These are phyloP conservation scores for Sporisorium sorghi DNA, from an alignment of 1,284 basidiomycete species.

Conservation along the genomic window DNA sequence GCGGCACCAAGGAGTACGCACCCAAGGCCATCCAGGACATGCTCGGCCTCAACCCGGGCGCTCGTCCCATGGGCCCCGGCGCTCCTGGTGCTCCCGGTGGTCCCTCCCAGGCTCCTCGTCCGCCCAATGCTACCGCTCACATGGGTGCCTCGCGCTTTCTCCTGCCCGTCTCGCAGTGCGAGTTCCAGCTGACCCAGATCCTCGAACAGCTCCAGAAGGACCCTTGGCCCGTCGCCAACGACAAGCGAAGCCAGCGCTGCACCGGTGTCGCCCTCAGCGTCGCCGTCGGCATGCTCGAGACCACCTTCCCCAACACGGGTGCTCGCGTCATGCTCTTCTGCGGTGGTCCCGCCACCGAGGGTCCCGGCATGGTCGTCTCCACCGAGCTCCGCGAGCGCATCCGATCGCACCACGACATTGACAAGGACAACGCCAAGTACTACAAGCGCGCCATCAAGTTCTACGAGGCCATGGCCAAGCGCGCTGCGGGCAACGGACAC, in stretches of 20 bases:
- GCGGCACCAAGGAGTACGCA: conserved; percentile 97
- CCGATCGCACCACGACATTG: conserved; percentile 98
- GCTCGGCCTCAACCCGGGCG: conserved; percentile 81
- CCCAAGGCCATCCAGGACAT: conserved; percentile 98
- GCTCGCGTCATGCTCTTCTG: conserved; percentile 96
- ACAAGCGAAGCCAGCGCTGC: conserved; percentile 93
- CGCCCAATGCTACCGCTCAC: conserved; percentile 75
- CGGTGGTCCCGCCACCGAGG: conserved; percentile 96
- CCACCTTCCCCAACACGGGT: conserved; percentile 94
- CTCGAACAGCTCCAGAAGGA: conserved; percentile 89
- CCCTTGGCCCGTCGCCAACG: conserved; percentile 96
- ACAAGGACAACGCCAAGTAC: conserved; percentile 95
- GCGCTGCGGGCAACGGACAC: conserved; percentile 93
- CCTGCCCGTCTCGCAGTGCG: conserved; percentile 90
- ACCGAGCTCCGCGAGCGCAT: conserved; percentile 97
- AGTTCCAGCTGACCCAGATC: conserved; percentile 95
- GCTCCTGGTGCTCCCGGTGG: conserved; percentile 69
- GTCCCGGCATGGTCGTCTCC: conserved; percentile 94
- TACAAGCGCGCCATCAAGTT: conserved; percentile 98
- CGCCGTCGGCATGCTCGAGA: conserved; percentile 94
- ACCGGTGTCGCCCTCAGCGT: conserved; percentile 94
- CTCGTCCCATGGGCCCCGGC: conserved; percentile 72
- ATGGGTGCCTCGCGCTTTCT: conserved; percentile 93
- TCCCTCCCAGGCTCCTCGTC: conserved; percentile 74
- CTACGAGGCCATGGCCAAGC: conserved; percentile 94